phyloP scores from a whole-genome alignment of 1,284 basidiomycete genomes.

The Apiotrichum sp. region DNA sequence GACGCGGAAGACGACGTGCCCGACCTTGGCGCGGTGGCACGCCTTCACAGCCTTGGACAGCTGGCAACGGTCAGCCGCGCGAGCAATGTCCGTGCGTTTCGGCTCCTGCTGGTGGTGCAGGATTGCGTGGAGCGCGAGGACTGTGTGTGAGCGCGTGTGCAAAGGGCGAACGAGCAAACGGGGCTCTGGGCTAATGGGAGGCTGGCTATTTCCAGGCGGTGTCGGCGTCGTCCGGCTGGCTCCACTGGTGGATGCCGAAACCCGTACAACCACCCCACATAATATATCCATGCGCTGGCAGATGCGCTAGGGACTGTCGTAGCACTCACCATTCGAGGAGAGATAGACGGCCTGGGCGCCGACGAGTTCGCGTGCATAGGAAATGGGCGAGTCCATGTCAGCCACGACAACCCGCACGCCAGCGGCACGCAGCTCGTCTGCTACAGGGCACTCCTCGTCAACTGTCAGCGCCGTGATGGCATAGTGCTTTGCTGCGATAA shows the following conservation, averaged over 20 bases:
- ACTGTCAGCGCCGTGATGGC: conserved; percentile 11
- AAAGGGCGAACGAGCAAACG: too few species aligned
- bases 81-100: conserved; percentile 15
- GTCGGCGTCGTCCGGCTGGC: too few species aligned
- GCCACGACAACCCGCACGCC: conserved; percentile 21
- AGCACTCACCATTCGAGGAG: conserved; percentile 12
- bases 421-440: conserved; percentile 4
- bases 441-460: conserved; percentile 3
- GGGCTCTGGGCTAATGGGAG: too few species aligned
- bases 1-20: conserved; percentile 16
- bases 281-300: not conserved
- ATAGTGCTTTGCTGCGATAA: conserved; percentile 7
- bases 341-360: conserved; percentile 23
- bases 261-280: too few species aligned
- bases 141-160: conserved; percentile 2
- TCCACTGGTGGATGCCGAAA: too few species aligned
- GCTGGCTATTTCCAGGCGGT: too few species aligned
- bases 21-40: conserved; percentile 13
- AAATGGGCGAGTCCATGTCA: conserved; percentile 22
- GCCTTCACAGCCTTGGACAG: conserved; percentile 15
- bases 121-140: conserved; percentile 15
- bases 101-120: conserved; percentile 19
- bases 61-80: conserved; percentile 14
- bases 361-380: conserved; percentile 17
- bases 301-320: not conserved